Percentiles rank a stretch among this genome's conserved stretches.
These are phyloP conservation scores for Nitzschia inconspicua DNA, from an alignment of 108 stramenopile genomes.

Conservation along the genomic window DNA sequence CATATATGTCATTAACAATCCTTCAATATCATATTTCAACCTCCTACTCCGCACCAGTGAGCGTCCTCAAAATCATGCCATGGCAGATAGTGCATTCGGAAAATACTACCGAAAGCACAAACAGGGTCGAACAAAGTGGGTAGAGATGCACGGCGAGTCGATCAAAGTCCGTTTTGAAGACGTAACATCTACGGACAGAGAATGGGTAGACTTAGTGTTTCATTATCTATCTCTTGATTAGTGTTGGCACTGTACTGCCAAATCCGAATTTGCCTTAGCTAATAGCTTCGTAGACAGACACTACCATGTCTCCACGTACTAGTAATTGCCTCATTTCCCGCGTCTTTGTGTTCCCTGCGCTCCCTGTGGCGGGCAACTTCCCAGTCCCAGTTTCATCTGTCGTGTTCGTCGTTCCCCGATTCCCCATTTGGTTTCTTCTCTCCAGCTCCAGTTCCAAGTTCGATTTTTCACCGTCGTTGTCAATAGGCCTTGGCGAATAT, in stretches of 20 bases:
- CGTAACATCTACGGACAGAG: no score
- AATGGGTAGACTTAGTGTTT: no score
- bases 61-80: no score
- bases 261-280: neutral
- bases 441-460: constrained; percentile 38
- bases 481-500: constrained; percentile 43
- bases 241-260: neutral
- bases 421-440: constrained; percentile 3
- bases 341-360: constrained; percentile 20
- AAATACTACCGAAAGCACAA: no score
- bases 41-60: no score
- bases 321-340: constrained; percentile 63
- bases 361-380: neutral
- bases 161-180: no score
- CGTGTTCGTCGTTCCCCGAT: neutral
- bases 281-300: constrained; percentile 66
- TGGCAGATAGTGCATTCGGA: no score
- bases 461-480: constrained; percentile 19
- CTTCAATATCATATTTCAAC: no score
- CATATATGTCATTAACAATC: no score
- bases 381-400: neutral
- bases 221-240: neutral
- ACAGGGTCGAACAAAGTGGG: no score
- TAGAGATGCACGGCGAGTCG: no score
- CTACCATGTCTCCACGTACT: constrained; percentile 80